These are phyloP conservation scores for Scutellaria barbata DNA, from an alignment of 257 asterid genomes.

Conservation along the genomic window DNA sequence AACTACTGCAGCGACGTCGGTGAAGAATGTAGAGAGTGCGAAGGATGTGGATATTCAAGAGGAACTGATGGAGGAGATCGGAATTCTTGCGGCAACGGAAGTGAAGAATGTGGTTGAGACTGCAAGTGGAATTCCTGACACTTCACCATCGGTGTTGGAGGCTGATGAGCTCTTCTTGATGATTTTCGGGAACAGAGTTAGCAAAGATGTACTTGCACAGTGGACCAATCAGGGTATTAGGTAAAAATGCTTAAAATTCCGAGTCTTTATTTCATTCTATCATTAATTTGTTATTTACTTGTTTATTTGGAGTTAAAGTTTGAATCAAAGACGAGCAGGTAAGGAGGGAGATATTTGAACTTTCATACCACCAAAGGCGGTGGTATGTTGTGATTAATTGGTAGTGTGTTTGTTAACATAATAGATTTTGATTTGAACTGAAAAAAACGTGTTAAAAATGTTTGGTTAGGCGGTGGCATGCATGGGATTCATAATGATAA, in stretches of 20 bases:
- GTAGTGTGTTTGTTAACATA: neutral
- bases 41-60: slow-evolving; percentile 44
- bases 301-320: neutral
- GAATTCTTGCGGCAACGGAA: neutral
- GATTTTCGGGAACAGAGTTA: slow-evolving; percentile 73
- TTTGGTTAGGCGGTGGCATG: no score
- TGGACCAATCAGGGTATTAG: slow-evolving; percentile 99
- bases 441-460: neutral
- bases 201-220: slow-evolving; percentile 80
- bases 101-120: slow-evolving; percentile 45
- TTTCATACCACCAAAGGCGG: neutral
- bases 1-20: slow-evolving; percentile 35
- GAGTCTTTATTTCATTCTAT: slow-evolving; percentile 1
- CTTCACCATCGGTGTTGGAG: slow-evolving; percentile 53
- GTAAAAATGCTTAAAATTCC: slow-evolving; percentile 44
- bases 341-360: no score
- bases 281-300: neutral
- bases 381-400: slow-evolving; percentile 7
- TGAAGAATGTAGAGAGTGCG: slow-evolving; percentile 38
- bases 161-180: slow-evolving; percentile 73
- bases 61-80: slow-evolving; percentile 34
- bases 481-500: no score
- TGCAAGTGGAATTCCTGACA: slow-evolving; percentile 42
- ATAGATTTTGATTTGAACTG: neutral
- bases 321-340: no score